phyloP scores from a whole-genome alignment of 1,284 basidiomycete species.

The Mixia osmundae region DNA sequence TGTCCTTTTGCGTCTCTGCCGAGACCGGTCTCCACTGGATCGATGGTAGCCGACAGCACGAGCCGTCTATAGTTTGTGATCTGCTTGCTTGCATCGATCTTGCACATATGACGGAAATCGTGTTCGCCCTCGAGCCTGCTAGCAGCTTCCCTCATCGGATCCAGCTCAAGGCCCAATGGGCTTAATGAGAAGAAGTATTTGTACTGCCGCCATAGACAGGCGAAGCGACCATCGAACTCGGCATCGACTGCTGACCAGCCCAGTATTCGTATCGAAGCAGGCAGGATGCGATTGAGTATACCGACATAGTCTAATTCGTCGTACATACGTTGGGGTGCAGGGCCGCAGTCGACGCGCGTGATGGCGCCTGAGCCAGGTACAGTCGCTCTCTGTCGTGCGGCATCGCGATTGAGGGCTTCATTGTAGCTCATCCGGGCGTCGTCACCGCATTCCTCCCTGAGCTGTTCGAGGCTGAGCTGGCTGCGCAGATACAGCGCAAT shows the following conservation, averaged over 20 bases:
- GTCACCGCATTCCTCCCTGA: too few relatives aligned
- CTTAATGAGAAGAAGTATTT: conserved; percentile 64
- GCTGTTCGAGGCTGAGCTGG: conserved; percentile 11
- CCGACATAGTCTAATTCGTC: conserved; percentile 32
- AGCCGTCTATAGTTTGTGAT: conserved; percentile 49
- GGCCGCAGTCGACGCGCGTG: too few relatives aligned
- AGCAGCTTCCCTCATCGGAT: conserved; percentile 55
- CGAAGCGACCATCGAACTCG: conserved; percentile 68
- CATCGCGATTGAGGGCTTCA: conserved; percentile 9
- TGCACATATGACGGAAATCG: conserved; percentile 91
- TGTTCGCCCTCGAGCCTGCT: conserved; percentile 56
- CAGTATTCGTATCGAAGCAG: conserved; percentile 66
- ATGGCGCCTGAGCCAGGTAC: too few relatives aligned
- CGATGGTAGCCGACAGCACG: conserved; percentile 40
- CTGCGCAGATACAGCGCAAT: conserved; percentile 73
- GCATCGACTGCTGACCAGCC: conserved; percentile 79
- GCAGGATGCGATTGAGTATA: conserved; percentile 73
- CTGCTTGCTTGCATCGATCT: conserved; percentile 82
- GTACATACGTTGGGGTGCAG: not conserved
- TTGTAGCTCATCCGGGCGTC: conserved; percentile 14
- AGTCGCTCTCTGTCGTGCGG: too few relatives aligned
- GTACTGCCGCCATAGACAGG: conserved; percentile 73
- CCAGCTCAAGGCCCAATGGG: conserved; percentile 33
- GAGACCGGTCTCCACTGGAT: conserved; percentile 24
- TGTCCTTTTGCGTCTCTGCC: too few relatives aligned